Evolutionary conservation across 2,329 filamentous ascomycete species (phyloP).

Genomic region (Pyrenochaeta sp.): DNA sequence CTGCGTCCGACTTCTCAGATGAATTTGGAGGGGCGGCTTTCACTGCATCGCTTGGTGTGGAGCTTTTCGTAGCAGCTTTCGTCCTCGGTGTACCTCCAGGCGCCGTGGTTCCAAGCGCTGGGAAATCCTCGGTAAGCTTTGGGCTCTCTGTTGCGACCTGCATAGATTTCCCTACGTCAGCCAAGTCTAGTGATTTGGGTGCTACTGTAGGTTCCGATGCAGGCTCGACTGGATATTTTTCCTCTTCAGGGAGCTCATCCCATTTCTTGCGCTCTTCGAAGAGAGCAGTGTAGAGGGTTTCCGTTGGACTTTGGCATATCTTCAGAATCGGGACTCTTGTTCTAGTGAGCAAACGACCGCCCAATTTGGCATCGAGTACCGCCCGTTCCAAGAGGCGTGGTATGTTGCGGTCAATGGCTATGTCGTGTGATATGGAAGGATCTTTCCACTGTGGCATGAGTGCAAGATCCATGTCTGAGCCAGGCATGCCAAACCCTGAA

Average conservation of each 20-base stretch:
- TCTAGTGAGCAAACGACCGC: constrained; percentile 77
- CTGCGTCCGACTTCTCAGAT: constrained; percentile 5
- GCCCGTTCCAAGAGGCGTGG: constrained; percentile 78
- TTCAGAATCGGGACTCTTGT: constrained; percentile 90
- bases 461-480: constrained; percentile 90
- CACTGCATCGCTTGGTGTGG: constrained; percentile 5
- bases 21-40: constrained; percentile 24
- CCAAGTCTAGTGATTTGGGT: constrained; percentile 16
- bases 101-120: constrained; percentile 6
- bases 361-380: constrained; percentile 74
- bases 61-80: too few species aligned
- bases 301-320: constrained; percentile 75
- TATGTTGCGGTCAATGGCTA: constrained; percentile 63
- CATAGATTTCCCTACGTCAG: constrained; percentile 14
- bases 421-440: constrained; percentile 22
- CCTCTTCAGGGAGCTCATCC: constrained; percentile 64
- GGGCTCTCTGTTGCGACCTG: constrained; percentile 10
- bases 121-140: constrained; percentile 7
- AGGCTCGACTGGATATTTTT: constrained; percentile 47
- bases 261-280: constrained; percentile 72
- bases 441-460: constrained; percentile 68
- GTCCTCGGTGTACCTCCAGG: constrained; percentile 7
- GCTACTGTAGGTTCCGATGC: constrained; percentile 19
- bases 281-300: constrained; percentile 67
- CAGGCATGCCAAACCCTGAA: constrained; percentile 84